A percentile compares a stretch with the other conserved stretches of the same genome.
These are phyloP conservation scores for Penicillium sp. DNA, from an alignment of 2,329 filamentous ascomycete species.

Conservation along the genomic window DNA sequence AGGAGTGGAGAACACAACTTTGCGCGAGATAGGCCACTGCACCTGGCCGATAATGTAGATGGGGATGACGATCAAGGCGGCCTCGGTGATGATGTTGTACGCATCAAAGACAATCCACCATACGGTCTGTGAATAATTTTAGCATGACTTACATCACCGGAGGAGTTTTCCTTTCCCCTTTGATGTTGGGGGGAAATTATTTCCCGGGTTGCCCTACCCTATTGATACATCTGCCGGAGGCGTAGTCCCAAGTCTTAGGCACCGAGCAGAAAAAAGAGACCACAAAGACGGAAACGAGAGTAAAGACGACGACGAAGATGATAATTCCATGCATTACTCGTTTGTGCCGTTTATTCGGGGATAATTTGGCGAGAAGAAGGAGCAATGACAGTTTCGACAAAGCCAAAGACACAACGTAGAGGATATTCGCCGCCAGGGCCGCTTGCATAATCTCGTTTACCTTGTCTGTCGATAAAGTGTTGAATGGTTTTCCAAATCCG, in stretches of 20 bases:
- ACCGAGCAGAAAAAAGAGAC: constrained; percentile 3
- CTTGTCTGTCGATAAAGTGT: neutral
- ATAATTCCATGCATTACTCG: constrained; percentile 1
- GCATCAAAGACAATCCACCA: constrained; percentile 3
- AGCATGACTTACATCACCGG: neutral
- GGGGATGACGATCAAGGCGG: constrained; percentile 1
- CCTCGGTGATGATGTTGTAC: constrained; percentile 1
- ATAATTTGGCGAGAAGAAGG: neutral
- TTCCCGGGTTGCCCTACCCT: neutral
- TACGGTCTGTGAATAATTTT: neutral
- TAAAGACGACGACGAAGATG: neutral
- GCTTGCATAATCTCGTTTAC: neutral
- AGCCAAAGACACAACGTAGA: neutral
- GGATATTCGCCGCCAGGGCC: neutral
- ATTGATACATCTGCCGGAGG: neutral
- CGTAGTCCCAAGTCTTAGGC: neutral
- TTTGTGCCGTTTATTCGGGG: constrained; percentile 4
- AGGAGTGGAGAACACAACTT: constrained; percentile 3
- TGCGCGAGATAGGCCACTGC: constrained; percentile 2
- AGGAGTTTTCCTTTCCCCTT: neutral
- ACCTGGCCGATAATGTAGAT: constrained; percentile 4
- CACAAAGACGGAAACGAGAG: neutral
- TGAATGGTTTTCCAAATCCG: neutral
- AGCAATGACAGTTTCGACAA: constrained; percentile 4
- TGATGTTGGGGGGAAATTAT: neutral